phyloP scores from a whole-genome alignment of 2,329 filamentous ascomycete genomes.

The Neurospora sp. region DNA sequence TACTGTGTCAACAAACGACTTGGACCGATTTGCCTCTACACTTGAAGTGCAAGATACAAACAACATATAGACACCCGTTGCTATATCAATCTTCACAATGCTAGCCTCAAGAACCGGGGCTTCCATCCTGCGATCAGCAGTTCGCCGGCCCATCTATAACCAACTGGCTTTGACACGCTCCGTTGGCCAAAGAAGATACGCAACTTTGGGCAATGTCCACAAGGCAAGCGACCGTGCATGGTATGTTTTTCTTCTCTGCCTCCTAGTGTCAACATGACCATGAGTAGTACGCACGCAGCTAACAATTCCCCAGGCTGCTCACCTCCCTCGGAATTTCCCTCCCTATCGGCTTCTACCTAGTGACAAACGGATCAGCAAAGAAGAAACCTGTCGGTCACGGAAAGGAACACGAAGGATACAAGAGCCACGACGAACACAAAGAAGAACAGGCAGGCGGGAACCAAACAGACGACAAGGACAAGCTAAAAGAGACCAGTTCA shows the following conservation, averaged over 20 bases:
- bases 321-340: slow-evolving; percentile 11
- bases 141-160: neutral
- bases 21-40: neutral
- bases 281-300: neutral
- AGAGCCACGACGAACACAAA: slow-evolving; percentile 13
- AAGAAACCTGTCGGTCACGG: slow-evolving; percentile 5
- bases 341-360: slow-evolving; percentile 10
- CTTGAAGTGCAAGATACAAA: neutral
- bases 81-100: neutral
- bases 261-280: neutral
- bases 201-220: slow-evolving; percentile 9
- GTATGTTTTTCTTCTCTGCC: slow-evolving; percentile 4
- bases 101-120: slow-evolving; percentile 1
- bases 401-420: slow-evolving; percentile 17
- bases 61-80: neutral
- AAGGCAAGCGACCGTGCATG: slow-evolving; percentile 12
- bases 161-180: slow-evolving; percentile 1
- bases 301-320: slow-evolving; percentile 7
- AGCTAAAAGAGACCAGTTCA: slow-evolving; percentile 5
- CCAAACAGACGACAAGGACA: slow-evolving; percentile 12
- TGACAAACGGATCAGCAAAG: slow-evolving; percentile 1
- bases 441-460: neutral
- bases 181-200: slow-evolving; percentile 10
- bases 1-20: neutral
- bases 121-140: slow-evolving; percentile 3